phyloP scores from a whole-genome alignment of 495 filamentous ascomycete genomes.

The Podospora fimiseda region DNA sequence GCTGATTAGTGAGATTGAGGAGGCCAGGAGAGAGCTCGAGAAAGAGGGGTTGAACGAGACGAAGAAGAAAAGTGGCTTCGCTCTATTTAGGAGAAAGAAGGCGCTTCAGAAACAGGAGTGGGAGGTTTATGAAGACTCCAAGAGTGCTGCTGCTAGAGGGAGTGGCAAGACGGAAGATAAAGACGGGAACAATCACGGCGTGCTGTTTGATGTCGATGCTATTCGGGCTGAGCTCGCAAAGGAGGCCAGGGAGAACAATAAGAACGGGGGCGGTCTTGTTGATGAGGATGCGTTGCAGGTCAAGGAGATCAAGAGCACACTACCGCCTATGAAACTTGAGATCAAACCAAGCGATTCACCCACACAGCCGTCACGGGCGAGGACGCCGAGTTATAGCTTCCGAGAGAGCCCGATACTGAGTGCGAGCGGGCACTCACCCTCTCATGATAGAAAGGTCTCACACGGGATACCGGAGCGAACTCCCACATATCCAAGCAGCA shows the following conservation, averaged over 20 bases:
- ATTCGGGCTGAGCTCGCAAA: conserved; percentile 80
- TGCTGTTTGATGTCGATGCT: conserved; percentile 94
- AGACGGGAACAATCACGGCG: conserved; percentile 46
- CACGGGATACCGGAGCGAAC: conserved; percentile 12
- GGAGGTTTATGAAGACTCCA: conserved; percentile 78
- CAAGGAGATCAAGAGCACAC: conserved; percentile 76
- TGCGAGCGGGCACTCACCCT: background rate
- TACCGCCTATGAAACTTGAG: conserved; percentile 83
- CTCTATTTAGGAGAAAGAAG: conserved; percentile 74
- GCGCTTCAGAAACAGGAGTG: conserved; percentile 72
- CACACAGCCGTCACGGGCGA: conserved; percentile 20
- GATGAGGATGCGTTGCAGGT: conserved; percentile 53
- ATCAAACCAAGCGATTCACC: conserved; percentile 31
- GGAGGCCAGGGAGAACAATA: conserved; percentile 38
- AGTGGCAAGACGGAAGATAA: conserved; percentile 35
- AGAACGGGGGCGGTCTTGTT: too few relatives aligned
- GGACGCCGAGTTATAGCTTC: conserved; percentile 32
- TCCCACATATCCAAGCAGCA: conserved; percentile 14
- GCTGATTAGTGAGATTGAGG: conserved; percentile 93
- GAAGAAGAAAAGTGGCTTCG: conserved; percentile 49
- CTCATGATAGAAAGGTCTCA: conserved; percentile 20
- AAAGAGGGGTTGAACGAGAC: conserved; percentile 49
- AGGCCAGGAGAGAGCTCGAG: conserved; percentile 81
- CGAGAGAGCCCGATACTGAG: conserved; percentile 30
- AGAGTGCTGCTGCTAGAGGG: conserved; percentile 20